Base-by-base conservation (phyloP, 352 stramenopile species). In the Plasmopara halstedii region DNA sequence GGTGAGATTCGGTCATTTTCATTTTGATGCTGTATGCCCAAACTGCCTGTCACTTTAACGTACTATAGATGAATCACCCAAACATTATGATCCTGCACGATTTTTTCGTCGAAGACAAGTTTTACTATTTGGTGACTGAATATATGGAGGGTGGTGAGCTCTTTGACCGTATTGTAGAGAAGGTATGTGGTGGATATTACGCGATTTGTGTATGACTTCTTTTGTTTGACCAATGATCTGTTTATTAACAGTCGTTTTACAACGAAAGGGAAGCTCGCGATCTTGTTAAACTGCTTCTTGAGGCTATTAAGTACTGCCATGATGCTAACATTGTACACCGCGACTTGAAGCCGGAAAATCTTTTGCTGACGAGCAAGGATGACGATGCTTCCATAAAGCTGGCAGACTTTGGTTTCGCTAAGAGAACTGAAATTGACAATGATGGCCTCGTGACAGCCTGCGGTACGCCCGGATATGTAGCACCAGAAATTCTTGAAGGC, bases 101-200 rank as follows among this genome's bases (percentile, higher is more conserved):
- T 58, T 96, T 97, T 56, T 97, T 96, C 60, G 78, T 94, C 9
- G 88, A 97, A 36, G 71, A 83, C 2, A 92, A 97, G 37, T 83
- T 96, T 54, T 99, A 97, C 67, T 99, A 98, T 66, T 73, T 99
- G 39, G 93, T 99, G 2, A 98, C 97, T 26, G 94, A 99, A 67
- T 91, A 97, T 42, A 97, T 98, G 75, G 85, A 84, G 26, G 95
- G 95, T 22, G 90, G 91, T 17, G 80, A 91, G 50, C 73, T 90
- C 9, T 91, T 94, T 46, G 82, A 90, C 21, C 81, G 81, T 39
- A 89, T 93, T 7, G 81, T 93, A 11, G 72, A 93, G 42, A 93
- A 93, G 68, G 79, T 88, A 36, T 13, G 63, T 53, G 18, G 18
- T 18, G 5, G 23, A n/a, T 27, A 34, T 2, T 17, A 43, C 34